Percentiles rank a stretch among this genome's conserved stretches.
These are phyloP conservation scores for Cenchrus americanus DNA, from an alignment of 176 grass and related monocot genomes.

Conservation along the genomic window DNA sequence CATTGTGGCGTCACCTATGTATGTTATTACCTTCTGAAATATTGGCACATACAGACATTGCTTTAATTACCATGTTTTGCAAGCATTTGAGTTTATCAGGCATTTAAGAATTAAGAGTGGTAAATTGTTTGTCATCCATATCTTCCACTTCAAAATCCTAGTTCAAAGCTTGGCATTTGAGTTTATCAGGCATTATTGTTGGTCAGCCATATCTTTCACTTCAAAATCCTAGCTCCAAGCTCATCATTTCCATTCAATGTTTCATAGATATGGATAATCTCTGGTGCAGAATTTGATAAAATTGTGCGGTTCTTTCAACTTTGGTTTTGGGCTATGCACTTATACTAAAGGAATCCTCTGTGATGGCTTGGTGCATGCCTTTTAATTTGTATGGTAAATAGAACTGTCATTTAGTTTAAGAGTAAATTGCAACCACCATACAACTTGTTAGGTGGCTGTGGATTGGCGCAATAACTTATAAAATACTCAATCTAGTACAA, in stretches of 20 bases:
- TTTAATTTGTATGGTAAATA: background rate
- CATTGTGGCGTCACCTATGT: background rate
- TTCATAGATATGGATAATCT: conserved; percentile 6
- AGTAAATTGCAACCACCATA: no score
- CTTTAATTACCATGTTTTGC: background rate
- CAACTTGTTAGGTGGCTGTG: no score
- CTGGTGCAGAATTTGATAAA: background rate
- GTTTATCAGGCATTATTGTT: background rate
- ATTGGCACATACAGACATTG: background rate
- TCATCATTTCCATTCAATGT: background rate
- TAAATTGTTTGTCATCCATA: background rate
- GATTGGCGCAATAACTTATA: no score
- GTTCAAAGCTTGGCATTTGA: background rate
- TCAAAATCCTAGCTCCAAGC: background rate
- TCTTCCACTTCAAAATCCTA: background rate
- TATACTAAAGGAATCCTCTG: background rate
- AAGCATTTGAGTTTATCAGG: background rate
- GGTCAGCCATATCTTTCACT: background rate
- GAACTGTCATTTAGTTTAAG: background rate
- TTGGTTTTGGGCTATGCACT: background rate
- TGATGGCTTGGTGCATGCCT: background rate
- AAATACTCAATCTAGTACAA: no score
- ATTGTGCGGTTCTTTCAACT: background rate
- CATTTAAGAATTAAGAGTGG: background rate
- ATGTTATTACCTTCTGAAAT: background rate